Percentiles rank a stretch among this genome's conserved stretches.
Conservation (phyloP, 805 yeast genomes). For the Phaffomyces thermotolerans region DNA sequence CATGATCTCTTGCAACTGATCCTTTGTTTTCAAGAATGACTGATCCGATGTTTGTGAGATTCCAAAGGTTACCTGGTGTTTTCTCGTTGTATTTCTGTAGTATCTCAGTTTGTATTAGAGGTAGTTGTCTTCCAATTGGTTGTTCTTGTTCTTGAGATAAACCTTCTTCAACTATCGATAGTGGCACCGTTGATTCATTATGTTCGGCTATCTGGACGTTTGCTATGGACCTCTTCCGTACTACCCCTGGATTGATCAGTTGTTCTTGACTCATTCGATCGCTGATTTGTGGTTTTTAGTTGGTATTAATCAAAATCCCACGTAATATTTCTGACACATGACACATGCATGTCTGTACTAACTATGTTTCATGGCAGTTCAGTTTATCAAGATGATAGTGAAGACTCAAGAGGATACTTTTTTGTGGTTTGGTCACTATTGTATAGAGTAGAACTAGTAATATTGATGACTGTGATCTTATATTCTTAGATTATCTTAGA, state of each 20-base stretch:
- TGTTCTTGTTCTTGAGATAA: neutral
- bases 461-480: too few species aligned
- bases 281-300: neutral
- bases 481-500: too few species aligned
- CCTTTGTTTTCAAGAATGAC: conserved; percentile 44
- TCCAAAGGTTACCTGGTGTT: conserved; percentile 11
- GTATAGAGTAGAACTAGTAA: too few species aligned
- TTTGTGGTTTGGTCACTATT: too few species aligned
- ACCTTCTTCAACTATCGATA: neutral
- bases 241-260: neutral
- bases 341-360: too few species aligned
- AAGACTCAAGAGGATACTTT: too few species aligned
- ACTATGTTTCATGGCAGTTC: too few species aligned
- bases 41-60: conserved; percentile 26
- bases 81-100: neutral
- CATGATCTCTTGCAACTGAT: conserved; percentile 55
- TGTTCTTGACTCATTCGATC: neutral
- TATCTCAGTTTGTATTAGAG: neutral
- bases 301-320: too few species aligned
- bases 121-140: neutral
- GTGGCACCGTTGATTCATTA: neutral
- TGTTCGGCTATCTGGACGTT: neutral
- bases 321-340: too few species aligned
- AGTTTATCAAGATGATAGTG: too few species aligned
- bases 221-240: neutral